Evolutionary conservation across 2,329 filamentous ascomycete species (phyloP).

Genomic region (Trichoderma harzianum): DNA sequence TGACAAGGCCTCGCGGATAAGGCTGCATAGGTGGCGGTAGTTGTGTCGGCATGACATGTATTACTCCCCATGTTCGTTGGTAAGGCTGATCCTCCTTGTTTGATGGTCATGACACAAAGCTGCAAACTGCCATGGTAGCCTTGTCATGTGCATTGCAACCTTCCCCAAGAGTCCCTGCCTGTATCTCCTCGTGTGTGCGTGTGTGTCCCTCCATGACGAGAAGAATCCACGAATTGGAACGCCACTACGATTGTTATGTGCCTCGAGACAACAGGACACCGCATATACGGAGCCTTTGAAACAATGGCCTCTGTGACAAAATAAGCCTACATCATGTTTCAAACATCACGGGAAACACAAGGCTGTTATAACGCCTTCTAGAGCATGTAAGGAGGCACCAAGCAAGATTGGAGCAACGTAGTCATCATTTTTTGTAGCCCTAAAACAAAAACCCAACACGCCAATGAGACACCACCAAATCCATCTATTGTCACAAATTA

Average conservation of each 20-base stretch:
- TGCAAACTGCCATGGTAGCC: neutral
- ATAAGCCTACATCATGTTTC: neutral
- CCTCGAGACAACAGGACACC: neutral
- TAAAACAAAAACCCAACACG: conserved; percentile 12
- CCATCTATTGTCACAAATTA: conserved; percentile 16
- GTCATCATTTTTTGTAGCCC: conserved; percentile 6
- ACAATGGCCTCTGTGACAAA: neutral
- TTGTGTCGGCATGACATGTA: neutral
- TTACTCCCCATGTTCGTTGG: neutral
- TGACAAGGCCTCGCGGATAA: neutral
- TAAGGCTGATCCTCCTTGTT: neutral
- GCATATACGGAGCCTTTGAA: neutral
- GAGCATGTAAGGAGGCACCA: neutral
- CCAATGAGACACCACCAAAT: conserved; percentile 6
- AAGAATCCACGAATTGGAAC: neutral
- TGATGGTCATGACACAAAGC: neutral
- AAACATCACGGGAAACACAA: neutral
- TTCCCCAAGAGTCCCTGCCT: neutral
- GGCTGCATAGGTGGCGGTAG: neutral
- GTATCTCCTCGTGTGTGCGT: neutral
- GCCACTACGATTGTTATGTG: neutral
- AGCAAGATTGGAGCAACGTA: neutral
- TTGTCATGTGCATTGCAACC: neutral
- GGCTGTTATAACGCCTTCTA: neutral
- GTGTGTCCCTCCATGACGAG: neutral